Conservation (phyloP, 805 yeast genomes). For the Ogataea parapolymorpha region DNA sequence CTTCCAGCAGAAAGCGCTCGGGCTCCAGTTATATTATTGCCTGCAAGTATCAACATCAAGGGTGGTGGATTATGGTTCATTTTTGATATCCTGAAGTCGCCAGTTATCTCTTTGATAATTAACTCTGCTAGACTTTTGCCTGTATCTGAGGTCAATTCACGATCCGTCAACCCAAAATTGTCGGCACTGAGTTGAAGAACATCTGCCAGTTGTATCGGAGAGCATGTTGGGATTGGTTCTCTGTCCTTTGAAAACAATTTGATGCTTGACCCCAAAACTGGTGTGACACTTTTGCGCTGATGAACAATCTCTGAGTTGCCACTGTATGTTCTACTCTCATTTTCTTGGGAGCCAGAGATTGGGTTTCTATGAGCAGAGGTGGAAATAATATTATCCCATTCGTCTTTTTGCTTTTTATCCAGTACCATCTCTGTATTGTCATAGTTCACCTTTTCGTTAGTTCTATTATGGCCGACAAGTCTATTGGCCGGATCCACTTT, state of each 20-base stretch:
- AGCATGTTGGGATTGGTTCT: slow-evolving; percentile 53
- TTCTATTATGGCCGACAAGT: slow-evolving; percentile 71
- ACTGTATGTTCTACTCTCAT: slow-evolving; percentile 23
- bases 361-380: slow-evolving; percentile 17
- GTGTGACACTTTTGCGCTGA: slow-evolving; percentile 19
- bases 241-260: slow-evolving; percentile 16
- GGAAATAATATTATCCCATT: slow-evolving; percentile 45
- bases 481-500: slow-evolving; percentile 56
- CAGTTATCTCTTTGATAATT: slow-evolving; percentile 64
- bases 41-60: slow-evolving; percentile 62
- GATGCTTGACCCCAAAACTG: slow-evolving; percentile 11
- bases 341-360: slow-evolving; percentile 8
- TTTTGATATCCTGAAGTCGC: slow-evolving; percentile 57
- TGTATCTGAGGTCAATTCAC: slow-evolving; percentile 57
- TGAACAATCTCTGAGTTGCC: slow-evolving; percentile 14
- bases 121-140: slow-evolving; percentile 63
- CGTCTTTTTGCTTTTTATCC: slow-evolving; percentile 40
- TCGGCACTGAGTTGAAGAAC: slow-evolving; percentile 60
- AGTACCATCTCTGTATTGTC: slow-evolving; percentile 76
- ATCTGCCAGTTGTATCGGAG: slow-evolving; percentile 77
- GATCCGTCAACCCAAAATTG: slow-evolving; percentile 46
- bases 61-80: slow-evolving; percentile 81
- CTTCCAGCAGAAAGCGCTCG: slow-evolving; percentile 78
- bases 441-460: slow-evolving; percentile 47
- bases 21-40: slow-evolving; percentile 73